Percentiles rank a stretch among this genome's conserved stretches.
Evolutionary conservation across 495 filamentous ascomycete genomes (phyloP).

Genomic region (Penicillium maclennaniae): DNA sequence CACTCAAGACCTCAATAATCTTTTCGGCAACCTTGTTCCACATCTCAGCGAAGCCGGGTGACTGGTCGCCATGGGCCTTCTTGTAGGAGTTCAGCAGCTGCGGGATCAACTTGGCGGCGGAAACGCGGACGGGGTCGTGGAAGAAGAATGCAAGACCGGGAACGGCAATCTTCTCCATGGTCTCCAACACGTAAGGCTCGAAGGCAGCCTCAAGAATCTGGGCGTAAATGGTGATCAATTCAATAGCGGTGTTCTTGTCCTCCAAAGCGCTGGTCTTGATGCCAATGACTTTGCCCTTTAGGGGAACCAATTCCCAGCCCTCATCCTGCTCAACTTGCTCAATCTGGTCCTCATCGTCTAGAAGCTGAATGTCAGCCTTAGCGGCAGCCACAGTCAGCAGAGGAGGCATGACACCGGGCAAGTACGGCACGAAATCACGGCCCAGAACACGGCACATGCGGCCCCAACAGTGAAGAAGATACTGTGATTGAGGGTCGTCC

Average conservation of each 20-base stretch:
- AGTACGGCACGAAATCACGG: constrained; percentile 84
- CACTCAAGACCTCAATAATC: constrained; percentile 88
- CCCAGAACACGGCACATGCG: constrained; percentile 96
- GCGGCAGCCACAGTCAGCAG: constrained; percentile 86
- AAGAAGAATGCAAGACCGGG: constrained; percentile 98
- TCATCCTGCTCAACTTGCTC: constrained; percentile 92
- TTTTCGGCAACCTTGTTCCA: constrained; percentile 87
- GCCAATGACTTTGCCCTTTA: constrained; percentile 95
- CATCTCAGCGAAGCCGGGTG: constrained; percentile 67
- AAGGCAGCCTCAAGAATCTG: constrained; percentile 89
- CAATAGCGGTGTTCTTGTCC: constrained; percentile 98
- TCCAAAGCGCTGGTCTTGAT: constrained; percentile 96
- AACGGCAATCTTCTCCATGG: constrained; percentile 94
- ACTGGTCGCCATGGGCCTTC: constrained; percentile 74
- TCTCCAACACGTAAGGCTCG: constrained; percentile 84
- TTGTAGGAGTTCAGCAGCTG: constrained; percentile 94
- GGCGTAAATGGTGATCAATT: constrained; percentile 94
- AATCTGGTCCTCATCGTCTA: constrained; percentile 94
- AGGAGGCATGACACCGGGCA: constrained; percentile 91
- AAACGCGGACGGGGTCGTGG: constrained; percentile 94
- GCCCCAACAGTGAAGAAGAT: constrained; percentile 98
- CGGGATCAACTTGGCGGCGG: constrained; percentile 91
- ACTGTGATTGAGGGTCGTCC: constrained; percentile 95
- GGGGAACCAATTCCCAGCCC: constrained; percentile 94
- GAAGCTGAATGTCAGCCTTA: constrained; percentile 94